Conservation (phyloP, 305 asterid genomes). For the Fraxinus latifolia region DNA sequence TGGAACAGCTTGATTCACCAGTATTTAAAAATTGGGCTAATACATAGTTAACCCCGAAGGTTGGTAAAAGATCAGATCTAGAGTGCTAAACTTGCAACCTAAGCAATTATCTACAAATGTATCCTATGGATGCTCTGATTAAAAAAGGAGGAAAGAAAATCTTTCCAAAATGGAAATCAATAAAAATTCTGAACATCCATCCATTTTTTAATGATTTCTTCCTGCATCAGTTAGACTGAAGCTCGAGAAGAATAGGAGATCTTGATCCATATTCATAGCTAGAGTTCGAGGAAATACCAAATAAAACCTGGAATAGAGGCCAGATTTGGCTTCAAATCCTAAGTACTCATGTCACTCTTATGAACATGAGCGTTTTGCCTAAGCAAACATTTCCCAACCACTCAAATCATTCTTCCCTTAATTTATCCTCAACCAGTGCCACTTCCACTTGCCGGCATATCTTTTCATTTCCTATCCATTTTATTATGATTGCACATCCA, state of each 20-base stretch:
- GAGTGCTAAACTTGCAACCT: neutral
- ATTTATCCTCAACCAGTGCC: neutral
- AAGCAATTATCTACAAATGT: neutral
- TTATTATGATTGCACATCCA: neutral
- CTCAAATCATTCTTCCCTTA: neutral
- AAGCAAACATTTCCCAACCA: neutral
- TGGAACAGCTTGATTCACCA: neutral
- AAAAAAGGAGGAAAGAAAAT: neutral
- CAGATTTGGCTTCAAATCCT: neutral
- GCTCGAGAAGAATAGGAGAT: neutral
- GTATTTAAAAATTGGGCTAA: neutral
- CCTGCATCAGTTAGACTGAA: neutral
- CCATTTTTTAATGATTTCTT: neutral
- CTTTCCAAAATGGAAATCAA: neutral
- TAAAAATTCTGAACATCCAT: neutral
- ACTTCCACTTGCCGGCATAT: neutral
- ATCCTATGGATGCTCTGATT: neutral
- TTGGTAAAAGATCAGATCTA: neutral
- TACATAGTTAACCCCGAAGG: neutral
- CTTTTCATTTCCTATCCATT: neutral
- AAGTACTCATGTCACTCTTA: neutral
- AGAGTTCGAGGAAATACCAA: neutral
- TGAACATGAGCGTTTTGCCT: neutral
- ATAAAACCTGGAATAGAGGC: neutral
- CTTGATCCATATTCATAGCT: neutral